Percentiles rank a stretch among this genome's conserved stretches.
Conservation (phyloP, 352 stramenopile genomes). For the Hyphochytrium catenoides region DNA sequence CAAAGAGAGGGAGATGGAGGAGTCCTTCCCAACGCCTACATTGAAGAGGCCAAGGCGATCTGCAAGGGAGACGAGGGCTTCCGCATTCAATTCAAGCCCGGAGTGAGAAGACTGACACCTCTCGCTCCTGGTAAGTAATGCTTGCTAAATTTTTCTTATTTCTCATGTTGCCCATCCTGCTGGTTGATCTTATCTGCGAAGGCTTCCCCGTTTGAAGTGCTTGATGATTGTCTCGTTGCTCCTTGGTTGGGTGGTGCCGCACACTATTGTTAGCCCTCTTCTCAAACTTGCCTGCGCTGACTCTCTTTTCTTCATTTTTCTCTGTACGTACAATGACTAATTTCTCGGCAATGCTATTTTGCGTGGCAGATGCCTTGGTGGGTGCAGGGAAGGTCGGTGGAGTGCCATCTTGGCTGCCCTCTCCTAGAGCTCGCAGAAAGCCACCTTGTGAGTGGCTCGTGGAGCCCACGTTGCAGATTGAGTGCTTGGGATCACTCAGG, state of each 20-base stretch:
- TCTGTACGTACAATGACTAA: too few relatives aligned
- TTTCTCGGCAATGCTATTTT: too few relatives aligned
- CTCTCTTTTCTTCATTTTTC: too few relatives aligned
- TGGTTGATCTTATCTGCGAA: too few relatives aligned
- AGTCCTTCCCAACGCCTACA: slow-evolving; percentile 14
- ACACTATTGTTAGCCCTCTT: too few relatives aligned
- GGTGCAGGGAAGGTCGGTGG: too few relatives aligned
- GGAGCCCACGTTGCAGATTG: slow-evolving; percentile 37
- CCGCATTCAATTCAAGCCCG: slow-evolving; percentile 51
- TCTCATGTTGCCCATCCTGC: too few relatives aligned
- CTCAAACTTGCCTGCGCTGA: too few relatives aligned
- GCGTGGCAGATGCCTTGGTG: too few relatives aligned
- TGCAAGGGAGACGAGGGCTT: slow-evolving; percentile 44
- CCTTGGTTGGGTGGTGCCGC: too few relatives aligned
- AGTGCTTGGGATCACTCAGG: slow-evolving; percentile 50
- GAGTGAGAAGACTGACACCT: slow-evolving; percentile 40
- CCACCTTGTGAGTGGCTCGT: slow-evolving; percentile 55
- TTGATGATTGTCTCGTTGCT: too few relatives aligned
- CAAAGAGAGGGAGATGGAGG: slow-evolving; percentile 3
- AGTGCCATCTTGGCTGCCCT: slow-evolving; percentile 55
- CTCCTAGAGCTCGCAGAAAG: slow-evolving; percentile 30
- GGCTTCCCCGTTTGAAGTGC: too few relatives aligned
- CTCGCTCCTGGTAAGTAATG: slow-evolving; percentile 15
- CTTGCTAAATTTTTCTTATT: slow-evolving; percentile 53
- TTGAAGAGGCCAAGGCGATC: slow-evolving; percentile 43